phyloP scores from a whole-genome alignment of 75 land plant genomes.

The Adiantum capillusveneris region DNA sequence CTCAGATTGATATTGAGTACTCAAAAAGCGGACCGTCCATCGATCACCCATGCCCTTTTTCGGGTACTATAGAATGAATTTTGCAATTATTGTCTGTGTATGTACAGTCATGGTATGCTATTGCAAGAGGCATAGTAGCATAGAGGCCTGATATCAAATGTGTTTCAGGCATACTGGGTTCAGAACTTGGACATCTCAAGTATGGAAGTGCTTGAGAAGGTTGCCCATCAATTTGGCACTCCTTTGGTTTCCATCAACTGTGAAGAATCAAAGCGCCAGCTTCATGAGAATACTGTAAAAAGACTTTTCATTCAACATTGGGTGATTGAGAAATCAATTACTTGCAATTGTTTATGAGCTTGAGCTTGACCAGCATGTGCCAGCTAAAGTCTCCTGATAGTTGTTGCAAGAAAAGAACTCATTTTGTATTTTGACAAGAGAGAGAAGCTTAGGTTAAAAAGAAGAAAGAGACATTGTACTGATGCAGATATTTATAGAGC shows the following conservation, averaged over 20 bases:
- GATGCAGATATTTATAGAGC: too few species aligned
- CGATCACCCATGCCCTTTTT: slow-evolving; percentile 5
- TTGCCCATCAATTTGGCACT: background rate
- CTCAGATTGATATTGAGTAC: background rate
- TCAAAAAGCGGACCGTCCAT: background rate
- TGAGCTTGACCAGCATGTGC: too few species aligned
- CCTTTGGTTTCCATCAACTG: background rate
- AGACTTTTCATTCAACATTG: background rate
- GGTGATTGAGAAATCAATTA: background rate
- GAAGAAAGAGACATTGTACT: too few species aligned
- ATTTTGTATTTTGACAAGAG: too few species aligned
- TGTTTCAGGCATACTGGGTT: slow-evolving; percentile 13
- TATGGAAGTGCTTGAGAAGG: background rate
- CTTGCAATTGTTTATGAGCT: too few species aligned
- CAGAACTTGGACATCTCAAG: slow-evolving; percentile 1
- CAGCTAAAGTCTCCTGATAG: too few species aligned
- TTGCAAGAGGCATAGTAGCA: too few species aligned
- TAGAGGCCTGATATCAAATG: too few species aligned
- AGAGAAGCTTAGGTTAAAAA: too few species aligned
- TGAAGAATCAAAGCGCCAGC: background rate
- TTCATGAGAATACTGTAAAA: slow-evolving; percentile 12
- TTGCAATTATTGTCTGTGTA: too few species aligned
- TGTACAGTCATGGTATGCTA: too few species aligned
- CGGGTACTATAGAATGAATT: slow-evolving; percentile 3
- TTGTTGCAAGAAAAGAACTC: too few species aligned